Evolutionary conservation across 495 filamentous ascomycete species (phyloP).

Genomic region (Trichocladium uniseriatum): DNA sequence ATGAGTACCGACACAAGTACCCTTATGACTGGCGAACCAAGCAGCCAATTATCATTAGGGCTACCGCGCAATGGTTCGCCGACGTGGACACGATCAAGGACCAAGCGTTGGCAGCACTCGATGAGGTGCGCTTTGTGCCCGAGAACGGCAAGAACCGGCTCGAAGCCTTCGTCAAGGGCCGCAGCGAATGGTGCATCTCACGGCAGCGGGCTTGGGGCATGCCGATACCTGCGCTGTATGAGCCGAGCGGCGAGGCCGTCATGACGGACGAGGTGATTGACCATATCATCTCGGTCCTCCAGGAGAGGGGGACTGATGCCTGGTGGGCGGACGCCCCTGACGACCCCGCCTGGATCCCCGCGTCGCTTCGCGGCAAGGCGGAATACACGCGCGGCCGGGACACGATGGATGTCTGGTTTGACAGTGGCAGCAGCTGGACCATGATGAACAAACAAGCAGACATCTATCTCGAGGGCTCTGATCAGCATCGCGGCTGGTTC

Average conservation of each 20-base stretch:
- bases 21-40: constrained; percentile 98
- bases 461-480: constrained; percentile 85
- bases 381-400: constrained; percentile 72
- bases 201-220: constrained; percentile 94
- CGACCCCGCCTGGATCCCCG: constrained; percentile 64
- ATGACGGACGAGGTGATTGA: constrained; percentile 69
- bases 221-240: constrained; percentile 86
- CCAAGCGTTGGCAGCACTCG: constrained; percentile 55
- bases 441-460: constrained; percentile 56
- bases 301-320: constrained; percentile 69
- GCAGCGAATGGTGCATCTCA: constrained; percentile 98
- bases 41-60: constrained; percentile 76
- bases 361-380: constrained; percentile 36
- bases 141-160: constrained; percentile 60
- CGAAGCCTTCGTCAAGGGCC: constrained; percentile 71
- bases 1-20: constrained; percentile 79
- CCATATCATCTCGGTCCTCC: constrained; percentile 74
- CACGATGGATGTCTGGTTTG: constrained; percentile 99
- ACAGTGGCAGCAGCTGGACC: constrained; percentile 94
- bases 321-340: constrained; percentile 83
- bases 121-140: constrained; percentile 70
- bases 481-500: constrained; percentile 98
- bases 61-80: constrained; percentile 96
- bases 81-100: constrained; percentile 75
- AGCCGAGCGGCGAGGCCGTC: constrained; percentile 57